These are phyloP conservation scores for Lenwebbia sp. DNA, from an alignment of 345 rosid genomes.

Conservation along the genomic window DNA sequence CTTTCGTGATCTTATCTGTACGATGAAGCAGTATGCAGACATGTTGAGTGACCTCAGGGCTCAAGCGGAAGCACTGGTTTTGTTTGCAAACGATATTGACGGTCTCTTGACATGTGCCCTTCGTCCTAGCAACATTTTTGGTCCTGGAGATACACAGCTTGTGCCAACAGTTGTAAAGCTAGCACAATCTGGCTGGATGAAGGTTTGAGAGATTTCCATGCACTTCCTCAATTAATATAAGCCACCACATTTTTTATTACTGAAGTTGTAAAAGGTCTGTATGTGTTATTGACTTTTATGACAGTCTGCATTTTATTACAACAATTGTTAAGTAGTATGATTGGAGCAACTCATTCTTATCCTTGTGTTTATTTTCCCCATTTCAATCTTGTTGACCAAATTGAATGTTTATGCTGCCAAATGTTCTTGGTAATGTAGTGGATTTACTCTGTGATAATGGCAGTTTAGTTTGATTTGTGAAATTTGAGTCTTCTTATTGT, in stretches of 20 bases:
- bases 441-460: neutral
- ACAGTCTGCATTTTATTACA: neutral
- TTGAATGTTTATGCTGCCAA: neutral
- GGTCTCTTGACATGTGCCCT: slow-evolving; percentile 87
- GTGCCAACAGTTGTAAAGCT: slow-evolving; percentile 47
- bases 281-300: neutral
- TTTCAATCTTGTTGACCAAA: neutral
- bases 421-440: neutral
- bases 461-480: neutral
- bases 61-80: slow-evolving; percentile 78
- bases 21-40: slow-evolving; percentile 44
- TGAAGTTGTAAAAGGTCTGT: neutral
- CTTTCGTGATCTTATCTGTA: neutral
- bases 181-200: slow-evolving; percentile 75
- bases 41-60: slow-evolving; percentile 72
- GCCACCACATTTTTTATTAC: neutral
- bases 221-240: neutral
- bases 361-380: neutral
- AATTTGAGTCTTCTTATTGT: neutral
- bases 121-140: slow-evolving; percentile 86
- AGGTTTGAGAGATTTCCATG: slow-evolving; percentile 34
- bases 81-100: slow-evolving; percentile 60
- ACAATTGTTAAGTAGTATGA: neutral
- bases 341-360: neutral
- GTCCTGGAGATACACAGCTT: slow-evolving; percentile 67